Evolutionary conservation across 148 eudicot species (phyloP).

Genomic region (Chenopodium suecicum): DNA sequence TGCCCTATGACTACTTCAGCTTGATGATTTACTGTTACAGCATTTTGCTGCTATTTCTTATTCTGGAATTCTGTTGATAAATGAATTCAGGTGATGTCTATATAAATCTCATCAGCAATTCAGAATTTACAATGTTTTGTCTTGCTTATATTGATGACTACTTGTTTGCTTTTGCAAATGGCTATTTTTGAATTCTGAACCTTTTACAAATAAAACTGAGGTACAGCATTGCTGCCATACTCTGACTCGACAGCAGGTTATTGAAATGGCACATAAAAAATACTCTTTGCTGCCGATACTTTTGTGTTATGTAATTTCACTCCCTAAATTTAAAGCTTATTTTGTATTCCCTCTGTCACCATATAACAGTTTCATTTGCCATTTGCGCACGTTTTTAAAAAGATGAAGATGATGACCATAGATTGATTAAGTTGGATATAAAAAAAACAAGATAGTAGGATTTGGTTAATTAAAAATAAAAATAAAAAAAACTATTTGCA

Average conservation of each 20-base stretch:
- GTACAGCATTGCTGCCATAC: not conserved
- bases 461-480: too few relatives aligned
- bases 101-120: too few relatives aligned
- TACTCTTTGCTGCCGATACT: not conserved
- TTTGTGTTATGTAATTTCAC: not conserved
- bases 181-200: too few relatives aligned
- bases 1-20: slow-evolving; percentile 16
- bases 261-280: too few relatives aligned
- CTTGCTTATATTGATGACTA: not conserved
- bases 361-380: too few relatives aligned
- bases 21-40: not conserved
- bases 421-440: too few relatives aligned
- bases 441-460: too few relatives aligned
- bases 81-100: not conserved
- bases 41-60: not conserved
- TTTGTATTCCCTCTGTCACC: too few relatives aligned
- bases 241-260: not conserved
- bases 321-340: not conserved
- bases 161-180: not conserved
- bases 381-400: too few relatives aligned
- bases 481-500: too few relatives aligned
- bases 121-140: not conserved
- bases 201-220: not conserved
- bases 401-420: too few relatives aligned
- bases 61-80: not conserved